A percentile compares a stretch with the other conserved stretches of the same genome.
These are phyloP conservation scores for Brasilioporus rufonigricans DNA, from an alignment of 768 basidiomycete genomes.

Conservation along the genomic window DNA sequence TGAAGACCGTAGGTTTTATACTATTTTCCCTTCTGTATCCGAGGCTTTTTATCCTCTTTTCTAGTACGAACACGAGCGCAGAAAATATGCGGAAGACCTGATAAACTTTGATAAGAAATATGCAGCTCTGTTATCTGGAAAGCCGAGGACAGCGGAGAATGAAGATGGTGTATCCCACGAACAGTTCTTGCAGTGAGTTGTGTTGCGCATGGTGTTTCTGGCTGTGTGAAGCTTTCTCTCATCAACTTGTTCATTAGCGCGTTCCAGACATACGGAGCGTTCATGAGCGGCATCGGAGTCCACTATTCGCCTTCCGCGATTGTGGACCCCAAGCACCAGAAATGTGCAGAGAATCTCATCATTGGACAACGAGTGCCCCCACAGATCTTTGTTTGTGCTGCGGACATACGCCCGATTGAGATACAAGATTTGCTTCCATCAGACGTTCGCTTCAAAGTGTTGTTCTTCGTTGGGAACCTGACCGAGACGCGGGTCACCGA, in stretches of 20 bases:
- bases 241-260: slow-evolving; percentile 20
- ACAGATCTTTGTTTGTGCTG: slow-evolving; percentile 32
- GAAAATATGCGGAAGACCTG: slow-evolving; percentile 66
- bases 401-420: slow-evolving; percentile 35
- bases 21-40: neutral
- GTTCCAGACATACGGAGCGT: slow-evolving; percentile 34
- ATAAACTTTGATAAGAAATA: slow-evolving; percentile 69
- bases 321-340: slow-evolving; percentile 27
- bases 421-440: slow-evolving; percentile 38
- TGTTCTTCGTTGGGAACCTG: slow-evolving; percentile 32
- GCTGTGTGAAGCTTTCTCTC: neutral
- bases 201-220: neutral
- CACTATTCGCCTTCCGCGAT: slow-evolving; percentile 38
- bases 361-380: slow-evolving; percentile 37
- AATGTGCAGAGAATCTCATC: slow-evolving; percentile 26
- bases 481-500: slow-evolving; percentile 17
- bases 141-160: slow-evolving; percentile 47
- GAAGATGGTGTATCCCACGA: slow-evolving; percentile 32
- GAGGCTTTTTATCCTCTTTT: neutral
- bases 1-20: slow-evolving; percentile 36
- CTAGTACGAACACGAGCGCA: slow-evolving; percentile 68
- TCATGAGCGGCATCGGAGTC: slow-evolving; percentile 37
- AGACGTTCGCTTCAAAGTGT: slow-evolving; percentile 36
- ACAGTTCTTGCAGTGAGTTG: slow-evolving; percentile 32
- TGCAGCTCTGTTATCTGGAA: slow-evolving; percentile 64